A percentile compares a stretch with the other conserved stretches of the same genome.
phyloP scores from a whole-genome alignment of 2,329 filamentous ascomycete species.

The Apiospora marii region DNA sequence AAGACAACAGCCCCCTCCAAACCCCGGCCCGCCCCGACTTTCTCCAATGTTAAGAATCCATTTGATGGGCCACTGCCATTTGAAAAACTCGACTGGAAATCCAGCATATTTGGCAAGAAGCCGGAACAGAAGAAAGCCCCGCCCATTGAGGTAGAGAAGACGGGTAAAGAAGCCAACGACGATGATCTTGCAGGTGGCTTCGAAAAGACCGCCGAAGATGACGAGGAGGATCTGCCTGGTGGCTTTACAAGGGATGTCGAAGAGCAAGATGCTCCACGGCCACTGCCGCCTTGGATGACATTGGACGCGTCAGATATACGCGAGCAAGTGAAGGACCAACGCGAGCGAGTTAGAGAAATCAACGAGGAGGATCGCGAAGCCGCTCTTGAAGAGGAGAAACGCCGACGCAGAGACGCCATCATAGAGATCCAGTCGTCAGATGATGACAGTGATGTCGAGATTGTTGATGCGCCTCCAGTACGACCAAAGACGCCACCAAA shows the following conservation, averaged over 20 bases:
- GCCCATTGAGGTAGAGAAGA: neutral
- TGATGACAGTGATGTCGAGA: slow-evolving; percentile 64
- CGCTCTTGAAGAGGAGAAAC: slow-evolving; percentile 61
- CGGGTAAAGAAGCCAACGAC: slow-evolving; percentile 28
- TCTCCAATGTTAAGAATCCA: slow-evolving; percentile 65
- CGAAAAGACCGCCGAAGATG: slow-evolving; percentile 37
- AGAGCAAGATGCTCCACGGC: slow-evolving; percentile 50
- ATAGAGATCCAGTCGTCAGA: slow-evolving; percentile 71
- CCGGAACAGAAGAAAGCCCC: slow-evolving; percentile 29
- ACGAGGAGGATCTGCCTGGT: slow-evolving; percentile 63
- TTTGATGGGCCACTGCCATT: slow-evolving; percentile 89
- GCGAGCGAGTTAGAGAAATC: slow-evolving; percentile 63
- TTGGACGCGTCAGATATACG: slow-evolving; percentile 70
- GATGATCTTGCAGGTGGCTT: slow-evolving; percentile 50
- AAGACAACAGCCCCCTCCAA: slow-evolving; percentile 42
- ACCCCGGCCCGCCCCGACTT: slow-evolving; percentile 38
- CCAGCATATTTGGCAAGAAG: slow-evolving; percentile 62
- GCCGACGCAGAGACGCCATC: slow-evolving; percentile 55
- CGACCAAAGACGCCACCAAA: slow-evolving; percentile 32
- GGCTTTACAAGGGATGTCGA: slow-evolving; percentile 67
- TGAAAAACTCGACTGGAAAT: slow-evolving; percentile 80
- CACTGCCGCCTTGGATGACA: slow-evolving; percentile 79
- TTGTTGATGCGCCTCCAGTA: slow-evolving; percentile 59
- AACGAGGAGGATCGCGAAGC: slow-evolving; percentile 69
- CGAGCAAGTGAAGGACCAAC: slow-evolving; percentile 66